Evolutionary conservation across 768 basidiomycete species (phyloP), one percentile per base, ranked within the genome.

Genomic region (Leccinum uliginosum): DNA sequence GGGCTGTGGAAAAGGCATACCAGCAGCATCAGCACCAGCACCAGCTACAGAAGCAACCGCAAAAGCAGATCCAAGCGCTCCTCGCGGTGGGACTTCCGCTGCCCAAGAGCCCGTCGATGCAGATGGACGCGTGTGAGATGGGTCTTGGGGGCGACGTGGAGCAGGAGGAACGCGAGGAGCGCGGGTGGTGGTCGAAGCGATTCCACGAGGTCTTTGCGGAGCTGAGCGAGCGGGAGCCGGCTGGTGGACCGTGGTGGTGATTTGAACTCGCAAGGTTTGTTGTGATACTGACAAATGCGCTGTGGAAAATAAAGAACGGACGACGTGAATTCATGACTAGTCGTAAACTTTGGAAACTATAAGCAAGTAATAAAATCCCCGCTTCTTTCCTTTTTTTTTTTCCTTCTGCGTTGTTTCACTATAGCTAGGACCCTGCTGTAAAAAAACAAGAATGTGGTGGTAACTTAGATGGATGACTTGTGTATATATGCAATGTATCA

Each of bases 91-190:
- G 80, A 3, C 58, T 78, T 5, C 87, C 88, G 4, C 62, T 89
- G 3, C 87, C 87, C 12, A 88, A 84, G 69, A 88, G 87, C 62
- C 89, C 89, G 11, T 90, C 87, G 1, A 74, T 83, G 52, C 84
- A 84, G 61, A 62, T 85, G 10, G 67, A 71, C 5, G 75, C 70
- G 44, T 60, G 65, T 15, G 70, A 72, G 15, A 68, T 71, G 3
- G 64, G 73, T 12, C 38, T 65, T 23, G 61, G 54, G 26, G 60
- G 54, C 11, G 67, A 71, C 57, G 57, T 67, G 8, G 62, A 69
- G 11, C 73, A 75, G 40, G 73, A 75, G 50, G 89, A 89, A 60
- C 67, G 84, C 24, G 85, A 88, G 64, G 85, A 89, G 59, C 75
- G 88, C 0, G 84, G 81, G 4, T 90, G 86, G 86, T 91, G 89